Percentiles rank a stretch among this genome's conserved stretches.
These are phyloP conservation scores for Vitis hybrid DNA, from an alignment of 177 flowering plant genomes.

Conservation along the genomic window DNA sequence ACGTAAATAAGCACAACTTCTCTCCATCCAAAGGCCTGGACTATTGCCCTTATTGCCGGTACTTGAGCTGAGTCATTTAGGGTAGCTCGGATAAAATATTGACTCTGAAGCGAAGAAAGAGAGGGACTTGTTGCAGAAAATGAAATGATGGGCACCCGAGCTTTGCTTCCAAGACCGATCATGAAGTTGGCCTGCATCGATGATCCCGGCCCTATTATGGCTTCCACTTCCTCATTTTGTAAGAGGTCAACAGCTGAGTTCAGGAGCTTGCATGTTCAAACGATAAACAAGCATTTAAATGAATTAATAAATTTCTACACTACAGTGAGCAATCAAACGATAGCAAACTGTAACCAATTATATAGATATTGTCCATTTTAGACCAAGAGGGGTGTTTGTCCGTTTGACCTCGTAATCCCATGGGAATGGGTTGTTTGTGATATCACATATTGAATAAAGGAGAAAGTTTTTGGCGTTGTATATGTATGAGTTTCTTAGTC, in stretches of 20 bases:
- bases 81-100: constrained; percentile 22
- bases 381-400: too few species aligned
- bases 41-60: constrained; percentile 11
- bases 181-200: constrained; percentile 22
- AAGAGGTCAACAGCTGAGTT: constrained; percentile 21
- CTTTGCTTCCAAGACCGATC: constrained; percentile 20
- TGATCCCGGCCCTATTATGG: constrained; percentile 24
- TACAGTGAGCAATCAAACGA: too few species aligned
- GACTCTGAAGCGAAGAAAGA: constrained; percentile 11
- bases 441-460: too few species aligned
- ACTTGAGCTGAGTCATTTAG: constrained; percentile 24
- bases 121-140: constrained; percentile 28
- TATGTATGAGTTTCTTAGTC: too few species aligned
- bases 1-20: constrained; percentile 16
- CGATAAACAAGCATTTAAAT: too few species aligned
- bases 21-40: constrained; percentile 19
- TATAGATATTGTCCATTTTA: too few species aligned
- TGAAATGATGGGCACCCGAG: constrained; percentile 27
- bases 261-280: too few species aligned
- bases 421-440: too few species aligned
- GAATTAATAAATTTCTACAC: too few species aligned
- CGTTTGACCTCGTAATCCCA: too few species aligned
- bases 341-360: too few species aligned
- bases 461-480: too few species aligned
- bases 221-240: constrained; percentile 19